These are phyloP conservation scores for Mitragyna speciosa DNA, from an alignment of 257 asterid species.

Conservation along the genomic window DNA sequence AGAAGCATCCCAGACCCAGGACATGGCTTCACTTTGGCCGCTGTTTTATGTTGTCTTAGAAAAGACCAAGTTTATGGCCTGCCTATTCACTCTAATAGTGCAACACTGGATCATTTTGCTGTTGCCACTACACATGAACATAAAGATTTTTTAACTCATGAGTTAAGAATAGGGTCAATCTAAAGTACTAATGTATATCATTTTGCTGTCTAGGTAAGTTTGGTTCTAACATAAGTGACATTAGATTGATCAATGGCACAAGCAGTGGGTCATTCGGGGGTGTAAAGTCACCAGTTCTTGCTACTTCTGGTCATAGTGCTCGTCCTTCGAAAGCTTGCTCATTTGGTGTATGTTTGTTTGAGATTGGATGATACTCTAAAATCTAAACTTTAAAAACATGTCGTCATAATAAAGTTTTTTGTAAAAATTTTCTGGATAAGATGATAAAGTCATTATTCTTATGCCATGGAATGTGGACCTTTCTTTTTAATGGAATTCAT, in stretches of 20 bases:
- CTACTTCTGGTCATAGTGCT: slow-evolving; percentile 38
- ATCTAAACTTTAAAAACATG: background rate
- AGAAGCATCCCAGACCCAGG: slow-evolving; percentile 51
- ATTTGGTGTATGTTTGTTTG: slow-evolving; percentile 52
- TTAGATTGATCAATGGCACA: slow-evolving; percentile 28
- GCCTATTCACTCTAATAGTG: slow-evolving; percentile 32
- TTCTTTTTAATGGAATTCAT: background rate
- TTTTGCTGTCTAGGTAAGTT: slow-evolving; percentile 42
- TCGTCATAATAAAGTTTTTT: background rate
- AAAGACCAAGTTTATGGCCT: slow-evolving; percentile 66
- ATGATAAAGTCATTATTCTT: background rate
- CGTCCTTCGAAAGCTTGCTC: slow-evolving; percentile 55
- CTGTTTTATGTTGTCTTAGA: slow-evolving; percentile 61
- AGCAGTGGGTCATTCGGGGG: slow-evolving; percentile 29
- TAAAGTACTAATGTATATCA: slow-evolving; percentile 14
- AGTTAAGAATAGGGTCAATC: slow-evolving; percentile 16
- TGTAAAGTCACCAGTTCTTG: slow-evolving; percentile 28
- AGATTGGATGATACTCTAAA: slow-evolving; percentile 11
- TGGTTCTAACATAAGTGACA: slow-evolving; percentile 32
- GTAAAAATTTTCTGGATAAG: background rate
- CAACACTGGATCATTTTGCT: slow-evolving; percentile 23
- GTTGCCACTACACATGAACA: slow-evolving; percentile 24
- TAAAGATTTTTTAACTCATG: slow-evolving; percentile 24
- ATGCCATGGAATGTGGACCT: no score
- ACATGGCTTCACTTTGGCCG: slow-evolving; percentile 59